These are phyloP conservation scores for Hanseniaspora lindneri DNA, from an alignment of 805 yeast genomes.

Conservation along the genomic window DNA sequence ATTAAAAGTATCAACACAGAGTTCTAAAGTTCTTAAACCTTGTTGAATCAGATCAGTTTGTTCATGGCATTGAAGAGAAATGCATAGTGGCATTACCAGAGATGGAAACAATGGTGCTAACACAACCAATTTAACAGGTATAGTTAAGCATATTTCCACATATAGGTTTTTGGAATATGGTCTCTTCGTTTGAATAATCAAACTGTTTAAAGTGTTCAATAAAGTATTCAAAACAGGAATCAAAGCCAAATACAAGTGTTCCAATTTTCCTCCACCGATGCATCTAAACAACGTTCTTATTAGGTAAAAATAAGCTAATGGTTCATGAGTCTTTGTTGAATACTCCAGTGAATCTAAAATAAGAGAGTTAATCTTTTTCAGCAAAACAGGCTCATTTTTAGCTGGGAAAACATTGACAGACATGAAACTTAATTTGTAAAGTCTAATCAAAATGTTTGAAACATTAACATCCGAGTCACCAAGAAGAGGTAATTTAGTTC, in stretches of 20 bases:
- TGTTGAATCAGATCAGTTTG: slow-evolving; percentile 69
- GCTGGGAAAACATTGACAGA: slow-evolving; percentile 85
- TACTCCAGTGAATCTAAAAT: slow-evolving; percentile 67
- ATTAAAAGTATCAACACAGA: slow-evolving; percentile 90
- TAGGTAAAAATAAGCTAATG: slow-evolving; percentile 76
- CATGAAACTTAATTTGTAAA: slow-evolving; percentile 90
- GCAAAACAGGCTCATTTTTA: slow-evolving; percentile 72
- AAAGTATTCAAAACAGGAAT: slow-evolving; percentile 81
- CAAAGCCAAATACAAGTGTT: slow-evolving; percentile 80
- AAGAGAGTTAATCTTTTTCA: slow-evolving; percentile 77
- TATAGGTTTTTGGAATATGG: slow-evolving; percentile 88
- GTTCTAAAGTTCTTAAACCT: slow-evolving; percentile 85
- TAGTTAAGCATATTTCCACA: slow-evolving; percentile 88
- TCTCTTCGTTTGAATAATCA: slow-evolving; percentile 69
- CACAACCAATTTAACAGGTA: slow-evolving; percentile 88
- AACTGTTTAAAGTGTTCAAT: slow-evolving; percentile 70
- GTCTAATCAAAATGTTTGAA: slow-evolving; percentile 67
- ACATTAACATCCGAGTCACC: slow-evolving; percentile 70
- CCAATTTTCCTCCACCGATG: slow-evolving; percentile 95
- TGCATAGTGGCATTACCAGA: slow-evolving; percentile 80
- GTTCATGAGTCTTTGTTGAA: slow-evolving; percentile 80
- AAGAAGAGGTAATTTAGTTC: slow-evolving; percentile 57
- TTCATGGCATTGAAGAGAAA: slow-evolving; percentile 78
- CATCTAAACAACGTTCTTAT: slow-evolving; percentile 83
- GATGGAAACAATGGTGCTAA: slow-evolving; percentile 84